phyloP scores from a whole-genome alignment of 352 stramenopile species.

The Blastocystis sp. region DNA sequence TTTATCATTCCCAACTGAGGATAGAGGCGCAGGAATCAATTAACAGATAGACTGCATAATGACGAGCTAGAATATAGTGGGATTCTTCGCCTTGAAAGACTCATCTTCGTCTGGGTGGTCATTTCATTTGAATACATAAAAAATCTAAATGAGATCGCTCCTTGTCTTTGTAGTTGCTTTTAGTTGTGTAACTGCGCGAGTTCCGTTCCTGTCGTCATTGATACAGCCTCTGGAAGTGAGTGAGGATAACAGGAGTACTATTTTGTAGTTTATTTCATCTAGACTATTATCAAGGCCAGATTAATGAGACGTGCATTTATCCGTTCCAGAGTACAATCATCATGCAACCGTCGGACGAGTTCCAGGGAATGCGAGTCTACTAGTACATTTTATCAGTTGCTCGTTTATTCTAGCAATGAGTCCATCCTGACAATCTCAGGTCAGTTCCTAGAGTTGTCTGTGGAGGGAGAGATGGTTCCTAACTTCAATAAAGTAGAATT shows the following conservation, averaged over 20 bases:
- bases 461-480: conserved; percentile 13
- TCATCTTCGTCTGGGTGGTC: not conserved
- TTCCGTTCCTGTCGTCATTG: conserved; percentile 8
- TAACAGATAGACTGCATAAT: no score
- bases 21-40: not conserved
- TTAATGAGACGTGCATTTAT: not conserved
- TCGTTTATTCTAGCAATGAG: conserved; percentile 4
- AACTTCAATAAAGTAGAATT: not conserved
- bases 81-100: conserved; percentile 48
- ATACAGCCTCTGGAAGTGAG: not conserved
- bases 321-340: conserved; percentile 49
- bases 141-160: conserved; percentile 37
- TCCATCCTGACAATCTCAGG: not conserved
- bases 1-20: not conserved
- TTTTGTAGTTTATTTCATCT: not conserved
- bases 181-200: not conserved
- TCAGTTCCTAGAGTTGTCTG: not conserved
- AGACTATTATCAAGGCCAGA: not conserved
- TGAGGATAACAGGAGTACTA: not conserved
- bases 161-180: conserved; percentile 14
- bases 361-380: not conserved
- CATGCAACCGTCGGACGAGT: conserved; percentile 8
- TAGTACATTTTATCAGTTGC: not conserved
- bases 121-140: not conserved
- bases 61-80: not conserved